Evolutionary conservation across 345 rosid genomes (phyloP).

Genomic region (Corchorus olitorius): DNA sequence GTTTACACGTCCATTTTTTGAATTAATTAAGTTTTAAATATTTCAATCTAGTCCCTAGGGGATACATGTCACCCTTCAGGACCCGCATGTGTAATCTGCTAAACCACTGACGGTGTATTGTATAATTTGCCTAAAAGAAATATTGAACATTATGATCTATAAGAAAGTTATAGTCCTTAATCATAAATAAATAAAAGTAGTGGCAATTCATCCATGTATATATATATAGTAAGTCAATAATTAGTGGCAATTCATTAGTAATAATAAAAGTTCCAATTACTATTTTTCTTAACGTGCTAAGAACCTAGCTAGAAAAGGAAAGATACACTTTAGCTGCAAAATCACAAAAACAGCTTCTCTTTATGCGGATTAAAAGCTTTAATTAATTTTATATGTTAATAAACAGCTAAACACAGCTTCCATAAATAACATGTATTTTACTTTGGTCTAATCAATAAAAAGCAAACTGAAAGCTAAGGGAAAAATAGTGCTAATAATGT

Average conservation of each 20-base stretch:
- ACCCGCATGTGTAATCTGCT: too few relatives aligned
- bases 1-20: too few relatives aligned
- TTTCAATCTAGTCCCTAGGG: too few relatives aligned
- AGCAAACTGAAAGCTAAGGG: background rate
- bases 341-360: background rate
- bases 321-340: background rate
- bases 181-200: background rate
- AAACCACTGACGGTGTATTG: too few relatives aligned
- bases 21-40: too few relatives aligned
- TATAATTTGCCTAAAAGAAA: too few relatives aligned
- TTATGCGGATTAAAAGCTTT: background rate
- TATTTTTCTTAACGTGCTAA: background rate
- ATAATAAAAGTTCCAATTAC: background rate
- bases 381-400: background rate
- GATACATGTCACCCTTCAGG: too few relatives aligned
- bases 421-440: background rate
- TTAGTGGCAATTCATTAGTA: background rate
- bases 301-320: background rate
- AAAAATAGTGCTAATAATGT: background rate
- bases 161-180: too few relatives aligned
- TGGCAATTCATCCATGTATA: background rate
- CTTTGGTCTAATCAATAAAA: slow-evolving; percentile 11
- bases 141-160: too few relatives aligned
- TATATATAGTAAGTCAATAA: background rate
- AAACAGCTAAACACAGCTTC: background rate